phyloP scores from a whole-genome alignment of 1,284 basidiomycete species.

The Neotropicomus parvogracilis region DNA sequence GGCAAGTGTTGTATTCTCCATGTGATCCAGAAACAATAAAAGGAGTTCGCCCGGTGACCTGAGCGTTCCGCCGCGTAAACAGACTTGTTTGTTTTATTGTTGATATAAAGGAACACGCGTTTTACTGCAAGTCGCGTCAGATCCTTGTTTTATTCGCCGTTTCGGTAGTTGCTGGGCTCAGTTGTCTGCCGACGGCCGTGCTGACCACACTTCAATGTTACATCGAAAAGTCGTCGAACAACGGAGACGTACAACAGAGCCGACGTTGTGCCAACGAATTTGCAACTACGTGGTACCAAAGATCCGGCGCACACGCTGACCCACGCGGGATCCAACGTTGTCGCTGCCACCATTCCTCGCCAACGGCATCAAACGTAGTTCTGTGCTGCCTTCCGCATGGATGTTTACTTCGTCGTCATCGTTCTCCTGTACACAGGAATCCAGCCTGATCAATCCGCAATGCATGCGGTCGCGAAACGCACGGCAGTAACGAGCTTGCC shows the following conservation, averaged over 20 bases:
- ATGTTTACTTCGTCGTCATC: constrained; percentile 32
- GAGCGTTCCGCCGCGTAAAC: constrained; percentile 1
- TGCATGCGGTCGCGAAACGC: constrained; percentile 26
- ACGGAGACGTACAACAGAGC: constrained; percentile 5
- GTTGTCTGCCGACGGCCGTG: constrained; percentile 10
- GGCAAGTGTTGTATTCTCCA: constrained; percentile 30
- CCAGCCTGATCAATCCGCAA: constrained; percentile 22
- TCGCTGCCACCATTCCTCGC: constrained; percentile 7
- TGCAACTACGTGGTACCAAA: constrained; percentile 15
- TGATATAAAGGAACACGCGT: constrained; percentile 10
- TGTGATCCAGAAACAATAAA: constrained; percentile 30
- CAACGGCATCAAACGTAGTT: constrained; percentile 18
- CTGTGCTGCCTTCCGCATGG: constrained; percentile 26
- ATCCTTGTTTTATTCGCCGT: not conserved
- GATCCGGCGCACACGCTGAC: constrained; percentile 30
- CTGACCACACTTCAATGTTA: not conserved
- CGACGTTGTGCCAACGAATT: constrained; percentile 11
- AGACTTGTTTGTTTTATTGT: constrained; percentile 15
- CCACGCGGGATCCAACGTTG: constrained; percentile 22
- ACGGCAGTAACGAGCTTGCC: constrained; percentile 20
- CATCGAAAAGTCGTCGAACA: not conserved
- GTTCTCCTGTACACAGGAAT: constrained; percentile 19
- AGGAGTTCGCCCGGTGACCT: constrained; percentile 11
- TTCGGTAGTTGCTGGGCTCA: constrained; percentile 10
- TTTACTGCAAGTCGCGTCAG: constrained; percentile 1